Evolutionary conservation across 345 rosid genomes (phyloP).

Genomic region (Hirschfeldia incana): DNA sequence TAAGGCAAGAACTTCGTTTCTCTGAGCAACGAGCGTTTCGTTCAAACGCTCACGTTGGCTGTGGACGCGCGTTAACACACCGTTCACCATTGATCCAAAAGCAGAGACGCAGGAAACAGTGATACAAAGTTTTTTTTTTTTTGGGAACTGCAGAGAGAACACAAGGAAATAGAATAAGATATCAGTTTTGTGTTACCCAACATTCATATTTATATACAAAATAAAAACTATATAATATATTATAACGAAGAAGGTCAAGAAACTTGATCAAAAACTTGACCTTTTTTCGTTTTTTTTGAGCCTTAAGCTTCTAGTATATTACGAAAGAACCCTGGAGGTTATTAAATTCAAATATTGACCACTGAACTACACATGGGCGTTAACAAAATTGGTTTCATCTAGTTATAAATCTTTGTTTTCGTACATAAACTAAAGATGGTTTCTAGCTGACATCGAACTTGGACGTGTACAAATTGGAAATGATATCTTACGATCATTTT

Average conservation of each 20-base stretch:
- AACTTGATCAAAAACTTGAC: background rate
- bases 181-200: slow-evolving; percentile 6
- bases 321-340: slow-evolving; percentile 13
- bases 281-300: background rate
- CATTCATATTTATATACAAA: slow-evolving; percentile 23
- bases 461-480: slow-evolving; percentile 22
- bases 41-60: slow-evolving; percentile 80
- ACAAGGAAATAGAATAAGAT: background rate
- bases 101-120: background rate
- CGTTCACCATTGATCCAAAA: slow-evolving; percentile 51
- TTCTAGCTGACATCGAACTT: slow-evolving; percentile 4
- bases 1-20: slow-evolving; percentile 69
- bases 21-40: slow-evolving; percentile 62
- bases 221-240: background rate
- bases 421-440: background rate
- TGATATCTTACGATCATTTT: slow-evolving; percentile 21
- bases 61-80: slow-evolving; percentile 58
- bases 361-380: background rate
- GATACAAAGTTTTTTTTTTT: background rate
- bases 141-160: slow-evolving; percentile 25
- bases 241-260: slow-evolving; percentile 5
- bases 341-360: slow-evolving; percentile 10
- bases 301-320: slow-evolving; percentile 3
- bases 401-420: background rate
- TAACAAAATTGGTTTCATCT: background rate